Percentiles rank a stretch among this genome's conserved stretches.
Conservation (phyloP, 495 filamentous ascomycete genomes). For the Rostrohypoxylon terebratum region DNA sequence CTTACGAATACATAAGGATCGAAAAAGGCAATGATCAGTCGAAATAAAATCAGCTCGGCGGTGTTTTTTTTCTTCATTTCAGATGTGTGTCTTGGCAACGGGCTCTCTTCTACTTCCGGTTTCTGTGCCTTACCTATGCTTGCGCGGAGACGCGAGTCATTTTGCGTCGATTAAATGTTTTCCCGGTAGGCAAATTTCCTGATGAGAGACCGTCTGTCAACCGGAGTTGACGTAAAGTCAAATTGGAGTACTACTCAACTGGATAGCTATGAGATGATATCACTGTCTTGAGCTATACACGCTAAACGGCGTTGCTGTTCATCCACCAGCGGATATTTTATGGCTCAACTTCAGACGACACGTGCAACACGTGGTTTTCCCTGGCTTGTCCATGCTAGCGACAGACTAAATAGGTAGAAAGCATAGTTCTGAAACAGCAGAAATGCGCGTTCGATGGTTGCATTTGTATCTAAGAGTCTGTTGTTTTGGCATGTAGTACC, state of each 20-base stretch:
- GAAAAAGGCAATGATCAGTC: neutral
- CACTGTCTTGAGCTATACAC: neutral
- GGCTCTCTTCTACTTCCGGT: neutral
- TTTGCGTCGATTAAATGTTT: neutral
- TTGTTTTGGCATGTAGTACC: neutral
- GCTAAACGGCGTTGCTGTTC: neutral
- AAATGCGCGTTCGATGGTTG: neutral
- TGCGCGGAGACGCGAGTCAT: neutral
- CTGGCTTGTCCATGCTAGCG: neutral
- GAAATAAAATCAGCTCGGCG: neutral
- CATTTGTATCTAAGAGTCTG: neutral
- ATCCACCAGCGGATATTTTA: neutral
- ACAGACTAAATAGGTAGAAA: neutral
- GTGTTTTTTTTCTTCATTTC: neutral
- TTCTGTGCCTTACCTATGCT: neutral
- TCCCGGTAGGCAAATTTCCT: neutral
- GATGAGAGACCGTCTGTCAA: neutral
- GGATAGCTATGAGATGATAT: neutral
- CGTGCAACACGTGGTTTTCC: neutral
- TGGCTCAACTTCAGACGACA: neutral
- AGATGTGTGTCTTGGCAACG: neutral
- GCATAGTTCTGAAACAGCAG: neutral
- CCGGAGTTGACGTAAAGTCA: neutral
- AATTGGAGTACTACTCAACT: neutral
- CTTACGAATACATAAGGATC: neutral